Evolutionary conservation across 129 eudicot species (phyloP).

Genomic region (Lactuca saligna): DNA sequence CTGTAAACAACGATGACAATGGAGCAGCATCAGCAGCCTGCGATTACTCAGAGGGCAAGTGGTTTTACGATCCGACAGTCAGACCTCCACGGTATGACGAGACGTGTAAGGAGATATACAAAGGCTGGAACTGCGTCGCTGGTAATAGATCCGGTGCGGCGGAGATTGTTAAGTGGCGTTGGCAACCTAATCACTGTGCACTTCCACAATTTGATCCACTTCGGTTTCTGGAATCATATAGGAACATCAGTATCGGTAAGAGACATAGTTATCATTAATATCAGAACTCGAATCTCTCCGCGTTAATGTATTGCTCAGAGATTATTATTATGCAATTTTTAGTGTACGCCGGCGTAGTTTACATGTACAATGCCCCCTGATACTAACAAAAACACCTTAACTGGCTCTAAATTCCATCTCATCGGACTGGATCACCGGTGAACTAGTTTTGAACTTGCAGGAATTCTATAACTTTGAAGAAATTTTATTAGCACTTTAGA

Average conservation of each 20-base stretch:
- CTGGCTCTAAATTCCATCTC: no score
- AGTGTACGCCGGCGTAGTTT: slow-evolving; percentile 18
- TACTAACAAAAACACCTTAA: no score
- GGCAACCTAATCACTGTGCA: slow-evolving; percentile 80
- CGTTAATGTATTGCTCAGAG: not conserved
- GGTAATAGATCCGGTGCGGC: slow-evolving; percentile 67
- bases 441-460: no score
- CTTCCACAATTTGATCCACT: slow-evolving; percentile 74
- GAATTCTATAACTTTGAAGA: no score
- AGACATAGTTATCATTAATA: not conserved
- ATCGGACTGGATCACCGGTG: no score
- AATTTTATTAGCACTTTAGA: not conserved
- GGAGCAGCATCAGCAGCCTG: slow-evolving; percentile 37
- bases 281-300: not conserved
- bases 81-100: slow-evolving; percentile 60
- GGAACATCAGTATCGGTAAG: slow-evolving; percentile 73
- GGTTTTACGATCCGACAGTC: slow-evolving; percentile 76
- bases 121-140: slow-evolving; percentile 87
- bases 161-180: slow-evolving; percentile 77
- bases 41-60: slow-evolving; percentile 72
- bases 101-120: slow-evolving; percentile 90
- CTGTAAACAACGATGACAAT: not conserved
- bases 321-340: not conserved
- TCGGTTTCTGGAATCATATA: slow-evolving; percentile 45
- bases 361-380: not conserved